Evolutionary conservation across 441 rosid species (phyloP).

Genomic region (Capsella rubella): DNA sequence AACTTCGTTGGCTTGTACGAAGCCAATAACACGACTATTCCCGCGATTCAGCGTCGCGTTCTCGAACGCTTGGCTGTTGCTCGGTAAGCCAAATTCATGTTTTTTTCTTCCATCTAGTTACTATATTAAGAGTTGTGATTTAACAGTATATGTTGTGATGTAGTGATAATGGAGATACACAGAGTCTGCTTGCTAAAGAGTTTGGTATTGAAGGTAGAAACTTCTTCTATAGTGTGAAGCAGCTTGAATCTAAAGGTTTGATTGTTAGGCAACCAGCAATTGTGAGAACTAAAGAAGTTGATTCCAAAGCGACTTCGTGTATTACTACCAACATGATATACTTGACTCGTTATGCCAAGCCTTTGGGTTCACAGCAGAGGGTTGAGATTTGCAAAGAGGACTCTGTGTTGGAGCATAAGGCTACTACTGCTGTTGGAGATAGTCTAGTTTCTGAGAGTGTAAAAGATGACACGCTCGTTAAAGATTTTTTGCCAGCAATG

Average conservation of each 20-base stretch:
- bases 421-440: conserved; percentile 48
- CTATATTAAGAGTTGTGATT: not conserved
- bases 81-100: conserved; percentile 46
- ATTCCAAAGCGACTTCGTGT: conserved; percentile 57
- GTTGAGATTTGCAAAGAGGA: conserved; percentile 77
- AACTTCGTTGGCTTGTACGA: conserved; percentile 86
- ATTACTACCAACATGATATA: conserved; percentile 68
- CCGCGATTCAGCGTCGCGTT: conserved; percentile 60
- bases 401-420: conserved; percentile 44
- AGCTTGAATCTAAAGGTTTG: conserved; percentile 77
- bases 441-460: conserved; percentile 47
- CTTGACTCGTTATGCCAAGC: conserved; percentile 79
- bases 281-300: conserved; percentile 74
- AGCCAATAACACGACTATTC: conserved; percentile 49
- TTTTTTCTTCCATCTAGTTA: not conserved
- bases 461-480: conserved; percentile 69
- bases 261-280: conserved; percentile 79
- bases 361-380: conserved; percentile 79
- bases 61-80: conserved; percentile 83
- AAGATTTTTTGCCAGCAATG: conserved; percentile 88
- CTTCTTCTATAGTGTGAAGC: conserved; percentile 70
- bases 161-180: conserved; percentile 79
- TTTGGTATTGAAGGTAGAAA: conserved; percentile 73
- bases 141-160: conserved; percentile 41
- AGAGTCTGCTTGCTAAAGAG: conserved; percentile 80